A percentile compares a stretch with the other conserved stretches of the same genome.
Evolutionary conservation across 768 basidiomycete species (phyloP).

Genomic region (Pleurotus cornucopiae): DNA sequence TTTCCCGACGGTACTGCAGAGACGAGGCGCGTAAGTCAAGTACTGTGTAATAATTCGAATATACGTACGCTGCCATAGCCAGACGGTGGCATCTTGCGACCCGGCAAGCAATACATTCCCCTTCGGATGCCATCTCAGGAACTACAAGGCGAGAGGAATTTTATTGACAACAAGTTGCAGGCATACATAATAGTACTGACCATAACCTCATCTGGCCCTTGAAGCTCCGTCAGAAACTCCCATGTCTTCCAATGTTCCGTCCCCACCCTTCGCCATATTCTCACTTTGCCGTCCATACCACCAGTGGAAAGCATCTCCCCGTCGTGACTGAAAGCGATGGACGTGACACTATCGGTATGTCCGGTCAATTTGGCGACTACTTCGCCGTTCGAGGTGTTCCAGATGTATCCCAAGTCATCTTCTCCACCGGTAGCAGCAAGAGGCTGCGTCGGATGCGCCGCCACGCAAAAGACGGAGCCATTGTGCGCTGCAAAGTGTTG

Average conservation of each 20-base stretch:
- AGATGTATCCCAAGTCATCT: slow-evolving; percentile 93
- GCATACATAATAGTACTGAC: slow-evolving; percentile 39
- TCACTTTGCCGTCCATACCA: slow-evolving; percentile 95
- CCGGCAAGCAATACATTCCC: slow-evolving; percentile 86
- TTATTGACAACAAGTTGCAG: background rate
- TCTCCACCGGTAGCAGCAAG: slow-evolving; percentile 92
- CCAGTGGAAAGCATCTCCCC: slow-evolving; percentile 94
- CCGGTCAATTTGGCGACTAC: slow-evolving; percentile 83
- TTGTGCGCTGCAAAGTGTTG: slow-evolving; percentile 67
- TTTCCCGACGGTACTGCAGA: slow-evolving; percentile 86
- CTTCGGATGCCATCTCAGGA: slow-evolving; percentile 95
- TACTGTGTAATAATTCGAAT: background rate
- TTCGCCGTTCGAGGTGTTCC: slow-evolving; percentile 81
- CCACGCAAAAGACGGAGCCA: slow-evolving; percentile 79
- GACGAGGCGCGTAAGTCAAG: background rate
- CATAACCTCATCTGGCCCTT: slow-evolving; percentile 94
- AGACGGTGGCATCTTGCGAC: slow-evolving; percentile 88
- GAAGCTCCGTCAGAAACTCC: slow-evolving; percentile 92
- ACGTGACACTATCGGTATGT: slow-evolving; percentile 88
- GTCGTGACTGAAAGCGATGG: slow-evolving; percentile 75
- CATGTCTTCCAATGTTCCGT: slow-evolving; percentile 72
- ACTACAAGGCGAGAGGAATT: slow-evolving; percentile 41
- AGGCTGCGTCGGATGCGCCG: slow-evolving; percentile 78
- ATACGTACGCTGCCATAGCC: slow-evolving; percentile 94
- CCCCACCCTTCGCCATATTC: slow-evolving; percentile 86